Base-by-base conservation (phyloP, 106 monocot genomes). In the Phalaenopsis equestris region DNA sequence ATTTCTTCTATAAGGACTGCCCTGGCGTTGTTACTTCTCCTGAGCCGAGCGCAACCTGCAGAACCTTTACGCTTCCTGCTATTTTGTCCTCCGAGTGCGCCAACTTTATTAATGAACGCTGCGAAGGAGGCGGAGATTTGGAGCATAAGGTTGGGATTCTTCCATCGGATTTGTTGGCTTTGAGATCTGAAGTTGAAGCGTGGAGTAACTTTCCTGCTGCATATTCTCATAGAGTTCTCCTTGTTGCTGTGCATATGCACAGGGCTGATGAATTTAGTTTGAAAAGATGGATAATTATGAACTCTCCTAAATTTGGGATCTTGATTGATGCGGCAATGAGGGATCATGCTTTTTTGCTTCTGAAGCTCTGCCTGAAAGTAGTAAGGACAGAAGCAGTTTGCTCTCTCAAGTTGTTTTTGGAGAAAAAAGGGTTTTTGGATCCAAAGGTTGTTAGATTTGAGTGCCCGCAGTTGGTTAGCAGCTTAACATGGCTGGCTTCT, bases 1-100 rank as follows among this genome's bases (percentile, higher is more conserved):
- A 49, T 55, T 93, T 93, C 82, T 85, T 91, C 82, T 94, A 94
- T 80, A 81, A 58, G 58, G 91, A 93, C 55, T 99, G 98, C 86
- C 94, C 91, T 12, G 92, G 88, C 19, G 94, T 99, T 36, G 94
- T 93, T 45, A 75, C 82, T 24, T 81, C 84, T 38, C 85, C 90
- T 5, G 83, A 91, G 15, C 70, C 47, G 8, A 84, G 83, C 12
- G 78, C 17, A 41, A 49, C 89, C 4, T 10, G 73, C 37, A 75
- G 83, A 30, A 81, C 81, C 16, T 94, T 93, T 80, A 75, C 85
- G 1, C 87, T 99, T 21, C 94, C 98, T 7, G 84, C 79, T 6
- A 64, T 90, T 78, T 57, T 99, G 3, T 78, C 87, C 2, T 17
- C 41, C 7, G 86, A 95, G 77, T 93, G 94, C 72, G 88, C 89